Base-by-base conservation (phyloP, 2,329 filamentous ascomycete species). In the Colletotrichum horii region DNA sequence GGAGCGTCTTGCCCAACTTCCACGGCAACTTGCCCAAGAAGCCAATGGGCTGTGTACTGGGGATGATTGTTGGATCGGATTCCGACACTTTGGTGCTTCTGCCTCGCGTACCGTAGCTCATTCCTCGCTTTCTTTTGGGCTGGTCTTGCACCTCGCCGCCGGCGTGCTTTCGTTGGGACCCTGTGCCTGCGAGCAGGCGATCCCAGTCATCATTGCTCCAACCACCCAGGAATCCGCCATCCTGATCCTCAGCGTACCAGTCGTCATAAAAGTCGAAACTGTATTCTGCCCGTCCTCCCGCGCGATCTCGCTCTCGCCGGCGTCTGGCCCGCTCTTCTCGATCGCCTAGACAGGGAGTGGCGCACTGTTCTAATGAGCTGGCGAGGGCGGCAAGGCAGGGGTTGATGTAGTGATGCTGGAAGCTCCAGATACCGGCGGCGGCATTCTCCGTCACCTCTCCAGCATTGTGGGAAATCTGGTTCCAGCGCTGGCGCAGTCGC, bases 211-310 rank as follows among this genome's bases (percentile, higher is more conserved):
- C 96, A 79, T 87, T 93, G 52, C 93, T 93, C 94, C 95, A 98
- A 61, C 92, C 85, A 68, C 96, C 86, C 64, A 96, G 83, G 14
- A 77, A 73, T 1, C 93, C 90, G 66, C 91, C 89, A 34, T 82
- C 81, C 67, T 86, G 84, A 70, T 89, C 87, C 65, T 91, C 90
- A 71, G 90, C 88, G 76, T 98, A 95, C 96, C 96, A 98, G 84
- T 98, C 96, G 84, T 98, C 96, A 86, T 98, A 98, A 83, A 98
- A 98, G 84, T 98, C 96, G 83, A 98, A 98, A 81, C 92, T 96
- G 80, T 94, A 91, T 84, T 98, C 96, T 32, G 96, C 94, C 67
- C 92, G 85, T 4, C 91, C 92, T 76, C 86, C 85, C 28, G 87
- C 86, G 11, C 90, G 87, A 24, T 90, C 89, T 60, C 94, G 91